Conservation (phyloP, 805 yeast genomes). For the Zygosaccharomyces gambellarensis region DNA sequence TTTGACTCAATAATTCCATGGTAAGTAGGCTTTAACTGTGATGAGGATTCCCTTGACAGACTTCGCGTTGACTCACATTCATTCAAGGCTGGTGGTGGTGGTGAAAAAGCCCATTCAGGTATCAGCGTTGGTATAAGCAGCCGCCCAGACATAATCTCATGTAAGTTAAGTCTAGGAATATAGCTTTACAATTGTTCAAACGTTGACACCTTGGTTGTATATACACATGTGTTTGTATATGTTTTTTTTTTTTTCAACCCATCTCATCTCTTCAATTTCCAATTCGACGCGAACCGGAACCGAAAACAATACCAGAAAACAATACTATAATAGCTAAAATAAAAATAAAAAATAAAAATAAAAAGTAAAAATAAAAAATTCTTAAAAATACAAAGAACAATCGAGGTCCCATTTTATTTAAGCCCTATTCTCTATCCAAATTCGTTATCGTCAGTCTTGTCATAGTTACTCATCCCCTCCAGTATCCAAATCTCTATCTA, state of each 20-base stretch:
- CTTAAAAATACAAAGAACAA: not conserved
- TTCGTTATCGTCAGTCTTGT: not conserved
- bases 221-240: not conserved
- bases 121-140: conserved; percentile 9
- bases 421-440: not conserved
- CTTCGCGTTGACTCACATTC: not conserved
- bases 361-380: not conserved
- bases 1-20: conserved; percentile 19
- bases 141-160: not conserved
- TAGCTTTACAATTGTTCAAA: not conserved
- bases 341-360: not conserved
- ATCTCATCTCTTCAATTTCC: conserved; percentile 1
- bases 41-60: conserved; percentile 1
- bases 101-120: conserved; percentile 2
- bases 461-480: not conserved
- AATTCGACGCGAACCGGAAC: not conserved
- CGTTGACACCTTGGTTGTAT: not conserved
- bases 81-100: not conserved
- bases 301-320: not conserved
- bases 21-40: conserved; percentile 13
- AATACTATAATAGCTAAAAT: not conserved
- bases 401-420: not conserved
- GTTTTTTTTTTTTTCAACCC: not conserved
- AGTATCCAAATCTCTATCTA: not conserved
- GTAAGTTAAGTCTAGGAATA: not conserved